Base-by-base conservation (phyloP, 106 monocot species). In the Dendrobium chrysotoxum region DNA sequence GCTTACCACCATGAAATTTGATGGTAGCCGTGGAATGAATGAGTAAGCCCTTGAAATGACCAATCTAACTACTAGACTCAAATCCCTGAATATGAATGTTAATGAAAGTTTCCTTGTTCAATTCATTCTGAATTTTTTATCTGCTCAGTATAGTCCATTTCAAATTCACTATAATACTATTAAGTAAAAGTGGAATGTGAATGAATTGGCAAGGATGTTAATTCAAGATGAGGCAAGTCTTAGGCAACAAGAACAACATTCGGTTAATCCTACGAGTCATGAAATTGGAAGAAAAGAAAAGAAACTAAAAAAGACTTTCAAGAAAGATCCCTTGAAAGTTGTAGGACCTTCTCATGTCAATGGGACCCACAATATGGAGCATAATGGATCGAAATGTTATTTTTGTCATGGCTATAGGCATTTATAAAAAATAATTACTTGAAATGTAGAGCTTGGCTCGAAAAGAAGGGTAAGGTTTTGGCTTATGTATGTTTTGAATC, bases 391-490 rank as follows among this genome's bases (percentile, higher is more conserved):
- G 3, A 55, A 76, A 15, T 76, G 76, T 41, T 35, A 58, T 1
- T 82, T 82, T 7, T 82, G 55, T 61, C 13, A 28, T 12, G 76
- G 64, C 39, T 4, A 1, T n/a, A 21, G 76, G 28, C 75, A 82
- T 23, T 82, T 64, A 64, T 76, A 76, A 16, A 75, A 76, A 21
- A n/a, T n/a, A 76, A 82, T 64, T 82, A 57, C 38, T 6, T 76
- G 10, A 82, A 81, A 53, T 18, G 11, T 12, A 73, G 53, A 17
- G 10, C 26, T 26, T 81, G 46, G 23, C 17, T 81, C 53, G 57
- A 76, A 76, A 82, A 82, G 53, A 82, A 81, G 75, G 75, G 53
- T 75, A 75, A 74, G 9, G 54, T 82, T 54, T 53, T 23, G 38
- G 31, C 46, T 82, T 0, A 31, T 40, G 39, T n/a, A n/a, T n/a